Conservation (phyloP, 257 asterid genomes). For the Solanum arcanum region DNA sequence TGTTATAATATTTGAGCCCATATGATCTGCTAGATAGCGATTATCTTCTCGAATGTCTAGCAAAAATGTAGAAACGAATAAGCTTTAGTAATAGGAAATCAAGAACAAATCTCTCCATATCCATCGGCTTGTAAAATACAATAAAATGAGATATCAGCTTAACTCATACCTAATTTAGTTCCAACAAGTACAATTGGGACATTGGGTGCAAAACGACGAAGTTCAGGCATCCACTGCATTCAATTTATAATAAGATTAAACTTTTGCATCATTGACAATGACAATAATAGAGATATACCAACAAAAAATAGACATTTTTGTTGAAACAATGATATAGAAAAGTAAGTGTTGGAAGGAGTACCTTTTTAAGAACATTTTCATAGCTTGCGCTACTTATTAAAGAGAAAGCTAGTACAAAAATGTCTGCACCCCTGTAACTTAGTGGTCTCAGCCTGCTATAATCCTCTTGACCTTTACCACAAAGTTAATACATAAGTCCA, state of each 20-base stretch:
- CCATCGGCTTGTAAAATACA: not conserved
- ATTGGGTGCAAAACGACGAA: slow-evolving; percentile 73
- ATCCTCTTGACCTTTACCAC: slow-evolving; percentile 64
- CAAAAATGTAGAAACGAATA: not conserved
- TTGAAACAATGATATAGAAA: not conserved
- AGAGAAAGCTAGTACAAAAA: slow-evolving; percentile 64
- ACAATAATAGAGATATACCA: not conserved
- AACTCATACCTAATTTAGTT: slow-evolving; percentile 48
- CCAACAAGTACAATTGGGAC: slow-evolving; percentile 79
- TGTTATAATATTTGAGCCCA: not conserved
- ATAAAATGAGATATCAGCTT: not conserved
- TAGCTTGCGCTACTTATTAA: slow-evolving; percentile 77
- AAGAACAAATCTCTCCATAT: not conserved
- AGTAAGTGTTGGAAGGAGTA: not conserved
- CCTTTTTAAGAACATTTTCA: slow-evolving; percentile 75
- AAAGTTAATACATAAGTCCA: not conserved
- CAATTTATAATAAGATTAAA: not conserved
- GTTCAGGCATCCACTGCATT: slow-evolving; percentile 75
- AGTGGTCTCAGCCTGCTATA: slow-evolving; percentile 66
- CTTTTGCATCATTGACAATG: not conserved
- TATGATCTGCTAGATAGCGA: not conserved
- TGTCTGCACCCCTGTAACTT: slow-evolving; percentile 84
- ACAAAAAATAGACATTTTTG: not conserved
- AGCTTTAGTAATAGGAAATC: not conserved
- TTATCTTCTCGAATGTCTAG: not conserved